Evolutionary conservation across 257 asterid genomes (phyloP).

Genomic region (Solanum medicagineum): DNA sequence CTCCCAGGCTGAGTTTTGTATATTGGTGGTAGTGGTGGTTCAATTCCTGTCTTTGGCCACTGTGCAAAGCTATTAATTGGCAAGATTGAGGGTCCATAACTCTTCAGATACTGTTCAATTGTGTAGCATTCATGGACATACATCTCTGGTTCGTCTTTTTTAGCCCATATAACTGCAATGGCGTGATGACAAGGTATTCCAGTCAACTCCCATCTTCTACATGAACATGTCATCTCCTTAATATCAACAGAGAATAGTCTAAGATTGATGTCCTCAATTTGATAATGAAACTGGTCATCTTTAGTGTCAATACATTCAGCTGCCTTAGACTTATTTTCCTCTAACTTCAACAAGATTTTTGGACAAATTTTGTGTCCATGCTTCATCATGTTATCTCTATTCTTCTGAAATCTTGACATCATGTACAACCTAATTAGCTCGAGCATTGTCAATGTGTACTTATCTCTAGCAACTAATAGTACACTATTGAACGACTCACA

Average conservation of each 20-base stretch:
- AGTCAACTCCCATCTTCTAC: neutral
- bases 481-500: too few species aligned
- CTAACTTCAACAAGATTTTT: neutral
- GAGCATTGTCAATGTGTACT: neutral
- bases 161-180: neutral
- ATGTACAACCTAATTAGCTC: neutral
- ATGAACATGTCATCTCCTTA: neutral
- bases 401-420: neutral
- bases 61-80: neutral
- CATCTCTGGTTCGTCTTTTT: neutral
- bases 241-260: neutral
- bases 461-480: neutral
- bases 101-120: neutral
- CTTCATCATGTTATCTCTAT: neutral
- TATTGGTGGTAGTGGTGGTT: neutral
- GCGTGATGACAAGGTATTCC: neutral
- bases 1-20: neutral
- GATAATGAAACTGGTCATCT: neutral
- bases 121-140: neutral
- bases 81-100: neutral
- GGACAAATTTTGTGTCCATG: neutral
- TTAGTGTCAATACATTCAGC: neutral
- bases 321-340: neutral
- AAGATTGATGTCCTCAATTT: neutral
- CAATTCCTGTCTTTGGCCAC: neutral